These are phyloP conservation scores for Serpula lacrymans DNA, from an alignment of 768 basidiomycete genomes.

Conservation along the genomic window DNA sequence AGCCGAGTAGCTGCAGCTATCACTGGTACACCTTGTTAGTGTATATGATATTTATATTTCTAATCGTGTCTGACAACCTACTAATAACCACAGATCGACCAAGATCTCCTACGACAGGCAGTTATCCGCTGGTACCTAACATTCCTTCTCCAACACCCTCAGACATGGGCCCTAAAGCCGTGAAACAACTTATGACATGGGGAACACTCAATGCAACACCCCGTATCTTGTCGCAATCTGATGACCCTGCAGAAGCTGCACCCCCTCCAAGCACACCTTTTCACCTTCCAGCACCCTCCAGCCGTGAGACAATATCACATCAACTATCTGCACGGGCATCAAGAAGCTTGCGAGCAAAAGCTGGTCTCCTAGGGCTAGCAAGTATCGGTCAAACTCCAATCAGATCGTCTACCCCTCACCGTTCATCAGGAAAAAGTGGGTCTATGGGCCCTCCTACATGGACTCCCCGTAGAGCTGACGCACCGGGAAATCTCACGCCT, in stretches of 20 bases:
- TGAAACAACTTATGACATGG: constrained; percentile 97
- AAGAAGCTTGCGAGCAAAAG: constrained; percentile 76
- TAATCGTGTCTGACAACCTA: constrained; percentile 13
- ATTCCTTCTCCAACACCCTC: constrained; percentile 86
- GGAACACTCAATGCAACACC: constrained; percentile 92
- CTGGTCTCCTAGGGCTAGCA: constrained; percentile 53
- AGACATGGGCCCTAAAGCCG: constrained; percentile 72
- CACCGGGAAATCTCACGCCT: constrained; percentile 78
- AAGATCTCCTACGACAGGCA: constrained; percentile 48
- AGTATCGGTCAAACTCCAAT: constrained; percentile 28
- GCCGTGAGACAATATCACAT: constrained; percentile 78
- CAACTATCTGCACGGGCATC: constrained; percentile 80
- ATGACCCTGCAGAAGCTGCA: constrained; percentile 46
- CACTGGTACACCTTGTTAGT: constrained; percentile 84
- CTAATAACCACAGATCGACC: constrained; percentile 50
- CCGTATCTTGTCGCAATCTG: constrained; percentile 68
- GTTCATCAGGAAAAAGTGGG: constrained; percentile 39
- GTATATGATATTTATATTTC: constrained; percentile 1
- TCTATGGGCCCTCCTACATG: constrained; percentile 78
- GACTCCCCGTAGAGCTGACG: constrained; percentile 75
- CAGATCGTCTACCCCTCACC: constrained; percentile 27
- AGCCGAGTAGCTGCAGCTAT: constrained; percentile 93
- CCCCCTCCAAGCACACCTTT: constrained; percentile 63
- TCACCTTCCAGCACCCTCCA: constrained; percentile 70
- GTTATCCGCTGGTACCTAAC: constrained; percentile 77